Evolutionary conservation across 768 basidiomycete species (phyloP), one percentile per base, ranked within the genome.

Genomic region (Leccinum subtestaceum): DNA sequence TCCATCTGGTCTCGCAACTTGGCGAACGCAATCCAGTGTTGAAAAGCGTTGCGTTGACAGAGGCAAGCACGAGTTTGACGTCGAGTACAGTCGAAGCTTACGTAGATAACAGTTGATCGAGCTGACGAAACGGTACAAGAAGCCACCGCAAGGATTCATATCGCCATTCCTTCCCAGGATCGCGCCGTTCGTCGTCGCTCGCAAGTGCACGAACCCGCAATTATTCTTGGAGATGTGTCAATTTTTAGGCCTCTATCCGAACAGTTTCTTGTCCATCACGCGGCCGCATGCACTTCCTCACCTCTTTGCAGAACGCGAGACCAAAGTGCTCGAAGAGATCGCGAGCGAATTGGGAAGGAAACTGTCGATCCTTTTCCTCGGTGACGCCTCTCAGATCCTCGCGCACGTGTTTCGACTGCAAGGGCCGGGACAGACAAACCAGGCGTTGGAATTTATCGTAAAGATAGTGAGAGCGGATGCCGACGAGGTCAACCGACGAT

Each of bases 121-220:
- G 1, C 67, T 91, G 17, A 79, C 85, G 23, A 85, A 81, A 55
- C 70, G 79, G 54, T 80, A 85, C 62, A 78, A 82, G 32, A 89
- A 89, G 67, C 72, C 77, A 0, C 80, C 85, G 0, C 91, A 91
- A 67, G 78, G 79, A 13, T 77, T 95, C 47, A 69, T 92, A 13
- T 80, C 82, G 7, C 93, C 91, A 2, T 87, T 88, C 69, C 77
- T 93, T 59, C 78, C 84, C 31, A 77, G 81, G 36, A 79, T 95
- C 43, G 84, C 87, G 1, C 81, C 85, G 1, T 85, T 84, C 60
- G 77, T 93, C 29, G 78, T 89, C 23, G 74, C 77, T 19, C 81
- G 82, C 19, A 78, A 89, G 56, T 78, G 78, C 53, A 77, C 77
- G 3, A 82, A 88, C 36, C 89, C 88, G 0, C 74, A 73, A 23